Evolutionary conservation across 164 flowering plant species (phyloP).

Genomic region (Annona cherimola): DNA sequence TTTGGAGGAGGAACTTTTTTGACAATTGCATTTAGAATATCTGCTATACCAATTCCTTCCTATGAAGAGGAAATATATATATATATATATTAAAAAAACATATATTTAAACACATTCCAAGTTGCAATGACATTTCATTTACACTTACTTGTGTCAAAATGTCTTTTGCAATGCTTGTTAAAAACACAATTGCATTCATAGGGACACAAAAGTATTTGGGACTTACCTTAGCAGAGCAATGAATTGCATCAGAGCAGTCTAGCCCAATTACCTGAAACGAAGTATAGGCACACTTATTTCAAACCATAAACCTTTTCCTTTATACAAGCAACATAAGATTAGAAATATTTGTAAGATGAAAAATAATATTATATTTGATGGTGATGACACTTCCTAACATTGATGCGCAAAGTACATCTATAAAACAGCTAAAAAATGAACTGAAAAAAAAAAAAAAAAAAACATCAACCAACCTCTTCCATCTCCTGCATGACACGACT

Average conservation of each 20-base stretch:
- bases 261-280: constrained; percentile 68
- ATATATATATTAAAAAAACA: background rate
- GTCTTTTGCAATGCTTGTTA: background rate
- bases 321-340: background rate
- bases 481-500: constrained; percentile 70
- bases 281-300: background rate
- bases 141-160: background rate
- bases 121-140: background rate
- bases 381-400: background rate
- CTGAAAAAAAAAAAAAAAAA: background rate
- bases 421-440: constrained; percentile 7
- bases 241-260: constrained; percentile 82
- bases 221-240: constrained; percentile 93
- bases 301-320: background rate
- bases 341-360: background rate
- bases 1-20: constrained; percentile 69
- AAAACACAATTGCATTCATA: background rate
- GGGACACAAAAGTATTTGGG: background rate
- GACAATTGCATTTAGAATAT: constrained; percentile 83
- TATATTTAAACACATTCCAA: background rate
- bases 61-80: constrained; percentile 19
- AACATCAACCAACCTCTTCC: constrained; percentile 77
- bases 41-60: constrained; percentile 92
- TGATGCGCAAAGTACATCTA: background rate
- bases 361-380: background rate